These are phyloP conservation scores for Oxytropis ochrocephala DNA, from an alignment of 306 rosid genomes.

Conservation along the genomic window DNA sequence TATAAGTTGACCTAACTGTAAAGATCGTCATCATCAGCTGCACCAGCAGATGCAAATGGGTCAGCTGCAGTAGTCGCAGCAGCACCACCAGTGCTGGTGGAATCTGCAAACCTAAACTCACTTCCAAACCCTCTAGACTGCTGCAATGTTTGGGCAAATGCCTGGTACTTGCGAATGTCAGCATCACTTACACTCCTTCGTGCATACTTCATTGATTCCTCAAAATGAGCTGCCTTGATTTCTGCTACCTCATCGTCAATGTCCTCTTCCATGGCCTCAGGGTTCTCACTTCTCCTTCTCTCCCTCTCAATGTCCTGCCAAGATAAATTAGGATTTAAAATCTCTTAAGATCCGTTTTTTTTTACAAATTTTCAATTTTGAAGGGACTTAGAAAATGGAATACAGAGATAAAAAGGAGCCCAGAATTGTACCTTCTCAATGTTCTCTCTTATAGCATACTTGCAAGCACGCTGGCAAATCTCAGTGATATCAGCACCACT, in stretches of 20 bases:
- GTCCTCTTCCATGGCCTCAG: slow-evolving; percentile 97
- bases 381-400: slow-evolving; percentile 8
- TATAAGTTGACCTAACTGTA: slow-evolving; percentile 51
- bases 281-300: slow-evolving; percentile 77
- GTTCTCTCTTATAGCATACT: slow-evolving; percentile 94
- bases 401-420: neutral
- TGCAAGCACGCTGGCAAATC: slow-evolving; percentile 94
- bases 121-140: slow-evolving; percentile 95
- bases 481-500: slow-evolving; percentile 98
- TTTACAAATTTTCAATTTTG: neutral
- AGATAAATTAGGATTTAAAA: neutral
- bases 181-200: slow-evolving; percentile 97
- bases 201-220: slow-evolving; percentile 96
- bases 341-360: neutral
- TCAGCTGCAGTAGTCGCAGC: slow-evolving; percentile 43
- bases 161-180: slow-evolving; percentile 95
- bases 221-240: slow-evolving; percentile 93
- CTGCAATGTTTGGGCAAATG: slow-evolving; percentile 96
- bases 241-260: slow-evolving; percentile 80
- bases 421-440: slow-evolving; percentile 71
- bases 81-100: slow-evolving; percentile 17
- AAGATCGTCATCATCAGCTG: slow-evolving; percentile 91
- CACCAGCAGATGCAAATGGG: slow-evolving; percentile 75
- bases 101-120: slow-evolving; percentile 80
- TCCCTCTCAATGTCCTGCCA: slow-evolving; percentile 87